These are phyloP conservation scores for Coemansia sp. DNA, from an alignment of 192 early-diverging fungal genomes.

Conservation along the genomic window DNA sequence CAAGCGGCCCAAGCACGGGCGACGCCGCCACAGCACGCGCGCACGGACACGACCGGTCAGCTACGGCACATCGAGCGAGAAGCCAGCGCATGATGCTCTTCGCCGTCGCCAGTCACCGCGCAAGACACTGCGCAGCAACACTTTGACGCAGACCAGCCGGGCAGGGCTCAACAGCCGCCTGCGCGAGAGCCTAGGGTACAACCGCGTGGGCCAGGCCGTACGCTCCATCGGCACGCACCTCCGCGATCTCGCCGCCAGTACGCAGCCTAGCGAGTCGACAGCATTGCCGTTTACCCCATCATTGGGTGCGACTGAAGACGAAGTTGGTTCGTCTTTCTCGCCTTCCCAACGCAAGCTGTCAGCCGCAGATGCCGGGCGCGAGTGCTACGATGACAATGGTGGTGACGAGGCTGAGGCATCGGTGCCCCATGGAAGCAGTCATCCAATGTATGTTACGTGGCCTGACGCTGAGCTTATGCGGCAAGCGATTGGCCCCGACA, in stretches of 20 bases:
- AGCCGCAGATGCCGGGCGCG: neutral
- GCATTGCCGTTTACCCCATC: slow-evolving; percentile 8
- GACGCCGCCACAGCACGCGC: slow-evolving; percentile 10
- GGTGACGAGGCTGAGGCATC: neutral
- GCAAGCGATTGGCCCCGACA: slow-evolving; percentile 12
- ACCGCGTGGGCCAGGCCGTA: slow-evolving; percentile 27
- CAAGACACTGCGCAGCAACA: slow-evolving; percentile 11
- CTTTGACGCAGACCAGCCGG: slow-evolving; percentile 17
- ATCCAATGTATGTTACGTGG: neutral
- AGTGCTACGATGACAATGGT: neutral
- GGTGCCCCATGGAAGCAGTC: neutral
- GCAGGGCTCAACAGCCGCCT: slow-evolving; percentile 29
- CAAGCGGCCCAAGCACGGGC: slow-evolving; percentile 20
- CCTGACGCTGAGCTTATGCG: slow-evolving; percentile 8
- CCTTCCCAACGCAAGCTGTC: slow-evolving; percentile 14
- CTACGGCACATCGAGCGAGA: slow-evolving; percentile 18
- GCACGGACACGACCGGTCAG: neutral
- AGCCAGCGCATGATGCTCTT: neutral
- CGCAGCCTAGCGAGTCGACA: slow-evolving; percentile 22
- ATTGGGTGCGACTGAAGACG: slow-evolving; percentile 9
- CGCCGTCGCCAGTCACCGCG: slow-evolving; percentile 11
- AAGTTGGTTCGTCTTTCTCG: slow-evolving; percentile 18
- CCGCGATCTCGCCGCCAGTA: slow-evolving; percentile 29
- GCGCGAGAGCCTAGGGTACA: slow-evolving; percentile 29
- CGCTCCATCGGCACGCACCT: slow-evolving; percentile 38